Conservation (phyloP, 75 land plant genomes). For the Larix kaempferi region DNA sequence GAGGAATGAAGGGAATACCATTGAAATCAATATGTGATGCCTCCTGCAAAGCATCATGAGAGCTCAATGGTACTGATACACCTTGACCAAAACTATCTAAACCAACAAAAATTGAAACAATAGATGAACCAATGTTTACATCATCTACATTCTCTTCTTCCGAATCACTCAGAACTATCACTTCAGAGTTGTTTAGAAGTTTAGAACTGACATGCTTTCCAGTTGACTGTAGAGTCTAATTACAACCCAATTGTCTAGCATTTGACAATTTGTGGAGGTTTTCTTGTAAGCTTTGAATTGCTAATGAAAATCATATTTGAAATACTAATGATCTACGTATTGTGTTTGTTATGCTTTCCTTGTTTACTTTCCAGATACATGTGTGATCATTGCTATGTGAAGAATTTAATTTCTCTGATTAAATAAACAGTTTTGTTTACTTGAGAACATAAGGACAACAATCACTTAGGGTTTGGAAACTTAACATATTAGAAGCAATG, state of each 20-base stretch:
- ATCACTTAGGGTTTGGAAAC: too few species aligned
- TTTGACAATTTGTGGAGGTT: too few species aligned
- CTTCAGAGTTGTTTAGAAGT: conserved; percentile 34
- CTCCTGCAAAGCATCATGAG: conserved; percentile 17
- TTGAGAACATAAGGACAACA: too few species aligned
- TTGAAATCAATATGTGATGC: conserved; percentile 11
- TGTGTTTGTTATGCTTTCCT: too few species aligned
- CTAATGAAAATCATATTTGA: too few species aligned
- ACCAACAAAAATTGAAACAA: conserved; percentile 10
- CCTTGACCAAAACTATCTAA: conserved; percentile 15
- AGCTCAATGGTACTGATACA: conserved; percentile 5
- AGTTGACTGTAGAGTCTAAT: conserved; percentile 22
- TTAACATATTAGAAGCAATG: too few species aligned
- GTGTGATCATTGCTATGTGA: too few species aligned
- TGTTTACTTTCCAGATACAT: too few species aligned
- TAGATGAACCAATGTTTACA: conserved; percentile 32
- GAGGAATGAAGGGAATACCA: conserved; percentile 22
- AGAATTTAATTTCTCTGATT: too few species aligned
- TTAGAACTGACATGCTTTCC: conserved; percentile 20
- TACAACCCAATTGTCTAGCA: conserved; percentile 18
- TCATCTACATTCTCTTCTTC: conserved; percentile 61
- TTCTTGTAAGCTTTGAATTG: too few species aligned
- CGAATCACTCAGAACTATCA: conserved; percentile 90
- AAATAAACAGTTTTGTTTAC: too few species aligned
- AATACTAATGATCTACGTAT: too few species aligned